Evolutionary conservation across 2,329 filamentous ascomycete genomes (phyloP), one percentile per base, ranked within the genome.

Genomic region (Alternaria brassicicola): DNA sequence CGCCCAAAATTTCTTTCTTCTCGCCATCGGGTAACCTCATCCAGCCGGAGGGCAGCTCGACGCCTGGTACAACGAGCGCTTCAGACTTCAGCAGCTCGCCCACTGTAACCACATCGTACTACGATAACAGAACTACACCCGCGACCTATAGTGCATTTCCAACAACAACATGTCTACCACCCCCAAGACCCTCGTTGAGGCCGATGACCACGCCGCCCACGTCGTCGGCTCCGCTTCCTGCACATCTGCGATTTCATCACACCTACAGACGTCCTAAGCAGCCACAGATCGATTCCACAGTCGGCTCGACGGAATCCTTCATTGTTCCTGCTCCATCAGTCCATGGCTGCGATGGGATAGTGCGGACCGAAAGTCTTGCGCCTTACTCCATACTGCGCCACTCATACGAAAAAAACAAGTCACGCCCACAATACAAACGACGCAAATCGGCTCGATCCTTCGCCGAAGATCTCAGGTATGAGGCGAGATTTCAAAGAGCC

Each of bases 11-110:
- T 35, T 75, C 73, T 6, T 74, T 74, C 66, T 73, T 66, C 55
- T 74, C 75, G 31, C 73, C 74, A 25, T 76, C 74, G 17, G 73
- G 75, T 23, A 75, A 70, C 36, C 62, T 76, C 17, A 76, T 76
- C 38, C 69, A 73, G 47, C 63, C 63, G 15, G 65, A 71, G 42
- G 56, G 63, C 17, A 64, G 51, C 42, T 65, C 64, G 26, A 56
- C 62, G 12, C 61, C 61, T 38, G 46, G 49, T 26, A 55, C 52
- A 21, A 59, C 38, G 13, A 66, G 53, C 19, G 35, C 49, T 15
- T 61, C 57, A 30, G 49, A 62, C 10, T 56, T 59, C 19, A 35
- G 48, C 19, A 43, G 41, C 17, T 61, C 56, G 23, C 63, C 58
- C 10, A 55, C 45, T n/a, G 45, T 15, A 8, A 52, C 13, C 9